Conservation (phyloP, 495 filamentous ascomycete species). For the Trichoderma parareesei region DNA sequence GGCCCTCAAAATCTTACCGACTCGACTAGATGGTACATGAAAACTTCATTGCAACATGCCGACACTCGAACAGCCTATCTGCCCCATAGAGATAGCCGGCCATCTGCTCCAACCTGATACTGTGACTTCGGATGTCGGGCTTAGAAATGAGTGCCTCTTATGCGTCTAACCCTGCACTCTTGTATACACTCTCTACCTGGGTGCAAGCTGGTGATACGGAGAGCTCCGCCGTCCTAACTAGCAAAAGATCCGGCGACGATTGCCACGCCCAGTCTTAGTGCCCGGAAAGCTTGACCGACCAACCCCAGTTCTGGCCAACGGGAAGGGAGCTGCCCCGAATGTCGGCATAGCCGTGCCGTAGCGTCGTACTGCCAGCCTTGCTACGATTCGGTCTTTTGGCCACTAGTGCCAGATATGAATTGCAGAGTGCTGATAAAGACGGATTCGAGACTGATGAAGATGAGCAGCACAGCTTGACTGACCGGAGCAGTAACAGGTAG, state of each 20-base stretch:
- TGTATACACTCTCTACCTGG: too few relatives aligned
- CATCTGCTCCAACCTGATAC: too few relatives aligned
- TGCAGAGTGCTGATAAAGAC: not conserved
- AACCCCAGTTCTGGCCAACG: not conserved
- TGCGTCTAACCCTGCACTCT: too few relatives aligned
- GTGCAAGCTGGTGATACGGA: not conserved
- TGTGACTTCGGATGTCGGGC: too few relatives aligned
- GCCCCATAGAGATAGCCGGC: too few relatives aligned
- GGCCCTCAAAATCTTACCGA: too few relatives aligned
- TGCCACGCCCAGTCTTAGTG: not conserved
- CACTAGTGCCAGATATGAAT: not conserved
- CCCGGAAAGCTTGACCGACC: not conserved
- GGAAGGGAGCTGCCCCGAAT: not conserved
- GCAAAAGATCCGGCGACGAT: not conserved
- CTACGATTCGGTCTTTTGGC: not conserved
- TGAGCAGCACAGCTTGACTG: not conserved
- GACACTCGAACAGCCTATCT: too few relatives aligned
- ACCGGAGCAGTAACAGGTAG: too few relatives aligned
- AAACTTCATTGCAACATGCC: too few relatives aligned
- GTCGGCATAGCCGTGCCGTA: not conserved
- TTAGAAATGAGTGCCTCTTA: too few relatives aligned
- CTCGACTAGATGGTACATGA: too few relatives aligned
- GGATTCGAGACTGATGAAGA: not conserved
- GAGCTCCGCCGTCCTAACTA: not conserved
- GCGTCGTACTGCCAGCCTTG: not conserved